Evolutionary conservation across 768 basidiomycete genomes (phyloP), one percentile per base, ranked within the genome.

Genomic region (Pleurotus tuber-regium): DNA sequence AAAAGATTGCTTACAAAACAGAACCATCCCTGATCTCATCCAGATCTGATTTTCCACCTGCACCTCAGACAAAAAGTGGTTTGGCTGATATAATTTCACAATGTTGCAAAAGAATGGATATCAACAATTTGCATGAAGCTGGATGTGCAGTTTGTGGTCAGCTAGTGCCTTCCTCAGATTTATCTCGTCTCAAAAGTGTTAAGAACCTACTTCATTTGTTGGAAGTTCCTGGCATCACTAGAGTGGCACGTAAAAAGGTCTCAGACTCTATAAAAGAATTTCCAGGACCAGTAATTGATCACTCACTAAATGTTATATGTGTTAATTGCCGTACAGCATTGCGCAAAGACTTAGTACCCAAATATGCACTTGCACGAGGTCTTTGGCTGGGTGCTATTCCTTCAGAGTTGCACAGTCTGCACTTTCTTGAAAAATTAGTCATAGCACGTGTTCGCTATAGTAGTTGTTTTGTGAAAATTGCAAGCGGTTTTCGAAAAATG

Each of bases 371-470:
- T 14, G 66, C 66, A 1, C 65, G 66, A 60, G 66, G 66, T 2
- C 41, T 68, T 1, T 70, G 67, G 66, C 10, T 70, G 10, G 68
- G 68, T 7, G 57, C 62, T 2, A 57, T 67, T 3, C 69, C 65
- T 9, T 0, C 11, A 5, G 59, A 59, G 38, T 41, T 70, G 10
- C n/a, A 51, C 18, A 24, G 40, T 11, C 53, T 70, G 1, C 54
- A 29, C 10, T 66, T 57, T 42, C 39, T 52, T 10, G 68, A 70
- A 52, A 56, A 61, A 43, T 11, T 66, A 12, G 12, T 46, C 23
- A 46, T 46, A 5, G 11, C 43, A 6, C 33, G 65, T 0, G 49
- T 60, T 4, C 35, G 60, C 4, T 59, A 59, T 36, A 66, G 59
- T 25, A n/a, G 40, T 4, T 68, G 60, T 52, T 43, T 66, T 31